A percentile compares a stretch with the other conserved stretches of the same genome.
phyloP scores from a whole-genome alignment of 2,329 filamentous ascomycete species.

The Penicillium janthinellum region DNA sequence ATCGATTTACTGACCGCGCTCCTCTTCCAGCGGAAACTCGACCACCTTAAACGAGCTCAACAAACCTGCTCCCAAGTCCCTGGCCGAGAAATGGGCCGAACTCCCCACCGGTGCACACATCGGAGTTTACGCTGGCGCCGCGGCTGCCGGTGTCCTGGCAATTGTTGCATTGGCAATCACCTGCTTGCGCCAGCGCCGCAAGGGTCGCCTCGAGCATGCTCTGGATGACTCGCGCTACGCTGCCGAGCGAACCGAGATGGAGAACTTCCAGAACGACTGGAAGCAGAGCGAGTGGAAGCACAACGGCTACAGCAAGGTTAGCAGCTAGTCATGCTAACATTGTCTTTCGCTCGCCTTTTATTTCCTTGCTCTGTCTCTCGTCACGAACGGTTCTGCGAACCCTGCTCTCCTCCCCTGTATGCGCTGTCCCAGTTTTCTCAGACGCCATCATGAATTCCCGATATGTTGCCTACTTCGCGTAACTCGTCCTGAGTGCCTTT shows the following conservation, averaged over 20 bases:
- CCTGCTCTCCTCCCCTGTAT: conserved; percentile 3
- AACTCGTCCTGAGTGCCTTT: background rate
- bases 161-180: conserved; percentile 47
- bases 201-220: conserved; percentile 52
- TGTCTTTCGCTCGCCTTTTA: background rate
- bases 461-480: conserved; percentile 1
- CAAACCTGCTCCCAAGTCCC: conserved; percentile 37
- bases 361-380: background rate
- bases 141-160: conserved; percentile 34
- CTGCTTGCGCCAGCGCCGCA: conserved; percentile 53
- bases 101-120: conserved; percentile 52
- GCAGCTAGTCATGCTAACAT: conserved; percentile 9
- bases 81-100: conserved; percentile 46
- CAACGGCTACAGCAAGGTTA: conserved; percentile 33
- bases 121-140: conserved; percentile 47
- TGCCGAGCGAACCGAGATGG: conserved; percentile 42
- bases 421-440: conserved; percentile 2
- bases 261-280: conserved; percentile 44
- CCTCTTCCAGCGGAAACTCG: conserved; percentile 63
- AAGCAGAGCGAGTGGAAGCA: conserved; percentile 39
- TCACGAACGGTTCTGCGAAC: conserved; percentile 18
- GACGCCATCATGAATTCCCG: conserved; percentile 6
- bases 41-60: conserved; percentile 49
- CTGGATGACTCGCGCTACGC: conserved; percentile 51
- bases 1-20: conserved; percentile 6